Conservation (phyloP, 345 rosid genomes). For the Durio zibethinus region DNA sequence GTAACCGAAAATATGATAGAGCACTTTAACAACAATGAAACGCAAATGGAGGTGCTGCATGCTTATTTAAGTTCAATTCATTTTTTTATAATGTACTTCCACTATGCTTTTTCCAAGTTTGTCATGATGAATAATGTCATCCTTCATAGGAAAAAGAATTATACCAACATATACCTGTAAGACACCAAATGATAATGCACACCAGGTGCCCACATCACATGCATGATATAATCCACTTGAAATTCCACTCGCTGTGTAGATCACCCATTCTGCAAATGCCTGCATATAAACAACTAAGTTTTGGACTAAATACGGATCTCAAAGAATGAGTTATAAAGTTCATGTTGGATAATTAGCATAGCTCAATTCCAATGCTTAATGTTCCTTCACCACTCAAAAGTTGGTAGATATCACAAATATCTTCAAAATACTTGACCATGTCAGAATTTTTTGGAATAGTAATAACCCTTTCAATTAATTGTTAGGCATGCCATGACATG, state of each 20-base stretch:
- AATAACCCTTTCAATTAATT: background rate
- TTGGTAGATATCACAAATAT: background rate
- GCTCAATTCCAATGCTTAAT: slow-evolving; percentile 5
- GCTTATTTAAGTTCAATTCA: background rate
- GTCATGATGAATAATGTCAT: background rate
- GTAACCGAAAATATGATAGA: background rate
- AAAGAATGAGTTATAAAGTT: background rate
- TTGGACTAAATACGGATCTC: background rate
- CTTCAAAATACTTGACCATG: background rate
- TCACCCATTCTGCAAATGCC: slow-evolving; percentile 96
- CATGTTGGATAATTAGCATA: background rate
- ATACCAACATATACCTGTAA: slow-evolving; percentile 59
- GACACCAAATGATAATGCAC: slow-evolving; percentile 63
- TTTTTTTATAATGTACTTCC: background rate
- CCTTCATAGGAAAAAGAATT: background rate
- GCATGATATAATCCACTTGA: slow-evolving; percentile 96
- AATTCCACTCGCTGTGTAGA: slow-evolving; percentile 85
- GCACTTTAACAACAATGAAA: background rate
- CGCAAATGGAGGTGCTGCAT: background rate
- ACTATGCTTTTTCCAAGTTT: background rate
- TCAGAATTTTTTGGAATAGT: background rate
- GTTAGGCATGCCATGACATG: background rate
- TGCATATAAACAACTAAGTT: slow-evolving; percentile 28
- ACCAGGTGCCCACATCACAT: slow-evolving; percentile 95
- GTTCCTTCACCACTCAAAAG: background rate